Base-by-base conservation (phyloP, 805 yeast species). In the Saccharomycopsis fodiens region DNA sequence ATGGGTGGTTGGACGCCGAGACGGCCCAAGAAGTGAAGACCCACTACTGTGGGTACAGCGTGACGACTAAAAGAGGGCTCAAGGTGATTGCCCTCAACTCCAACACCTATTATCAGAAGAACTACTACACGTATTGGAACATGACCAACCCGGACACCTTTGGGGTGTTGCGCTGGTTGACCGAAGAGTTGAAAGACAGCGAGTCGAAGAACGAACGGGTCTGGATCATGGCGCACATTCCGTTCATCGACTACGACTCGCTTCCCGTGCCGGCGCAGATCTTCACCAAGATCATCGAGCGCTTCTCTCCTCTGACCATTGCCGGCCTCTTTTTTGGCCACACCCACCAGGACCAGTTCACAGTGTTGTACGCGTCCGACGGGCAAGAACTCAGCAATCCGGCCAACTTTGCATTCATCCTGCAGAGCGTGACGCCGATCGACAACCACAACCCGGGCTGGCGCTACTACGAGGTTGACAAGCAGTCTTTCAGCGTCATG, bases 141-240 rank as follows among this genome's bases (percentile, higher is more conserved):
- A 71, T 75, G 54, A 59, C 71, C 16, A 67, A 74, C 46, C 74
- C 78, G 8, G 86, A 81, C 54, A 66, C 73, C 20, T 79, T 79
- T 56, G 87, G 86, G 2, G 76, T 74, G 53, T 67, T 82, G 64
- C 62, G 72, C 52, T 82, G 79, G 57, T 61, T 82, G 50, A 70
- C 78, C 41, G 70, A 74, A 44, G 87, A 82, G 62, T 65, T 82
- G 42, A 59, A 72, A n/a, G 80, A 70, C 41, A 69, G 81, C 52
- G 88, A 82, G 60, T 47, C 54, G 30, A 65, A 64, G 6, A 75
- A 74, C 41, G 78, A 79, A 59, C 66, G 82, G 55, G 88, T 78
- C n/a, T 82, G 88, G 88, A 68, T 82, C 47, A 68, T 79, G 54
- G 77, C 83, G 17, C 88, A 82, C 58, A 76, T 82, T 45, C 86